Evolutionary conservation across 768 basidiomycete genomes (phyloP).

Genomic region (Boletus reticulatus): DNA sequence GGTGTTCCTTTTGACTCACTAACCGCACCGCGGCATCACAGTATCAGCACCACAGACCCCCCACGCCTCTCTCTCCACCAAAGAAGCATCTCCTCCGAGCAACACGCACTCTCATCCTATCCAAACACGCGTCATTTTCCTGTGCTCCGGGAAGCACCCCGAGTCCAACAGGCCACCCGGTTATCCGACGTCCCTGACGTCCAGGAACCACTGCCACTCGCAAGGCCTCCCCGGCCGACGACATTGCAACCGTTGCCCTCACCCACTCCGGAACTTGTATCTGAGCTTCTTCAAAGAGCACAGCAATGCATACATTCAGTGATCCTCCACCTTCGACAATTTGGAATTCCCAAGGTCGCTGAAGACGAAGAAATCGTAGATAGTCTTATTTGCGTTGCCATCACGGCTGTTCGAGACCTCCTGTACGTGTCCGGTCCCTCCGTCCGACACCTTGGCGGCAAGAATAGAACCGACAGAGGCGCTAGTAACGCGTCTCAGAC

Average conservation of each 20-base stretch:
- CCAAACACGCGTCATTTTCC: not conserved
- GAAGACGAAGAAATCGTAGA: conserved; percentile 62
- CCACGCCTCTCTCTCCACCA: not conserved
- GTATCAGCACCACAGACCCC: conserved; percentile 8
- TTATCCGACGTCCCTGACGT: conserved; percentile 2
- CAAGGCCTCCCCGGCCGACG: not conserved
- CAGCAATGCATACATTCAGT: conserved; percentile 59
- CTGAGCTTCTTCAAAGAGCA: conserved; percentile 57
- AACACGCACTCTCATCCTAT: not conserved
- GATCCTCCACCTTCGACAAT: conserved; percentile 53
- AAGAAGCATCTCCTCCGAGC: conserved; percentile 5
- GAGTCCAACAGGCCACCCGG: not conserved
- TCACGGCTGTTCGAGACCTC: conserved; percentile 66
- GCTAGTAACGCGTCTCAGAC: conserved; percentile 45
- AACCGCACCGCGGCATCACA: conserved; percentile 21
- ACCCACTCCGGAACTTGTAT: conserved; percentile 52
- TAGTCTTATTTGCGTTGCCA: conserved; percentile 54
- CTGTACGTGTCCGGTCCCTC: conserved; percentile 62
- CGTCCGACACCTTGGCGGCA: conserved; percentile 53
- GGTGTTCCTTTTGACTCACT: conserved; percentile 5
- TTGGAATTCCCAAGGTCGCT: conserved; percentile 42
- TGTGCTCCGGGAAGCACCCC: conserved; percentile 3
- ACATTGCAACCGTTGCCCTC: conserved; percentile 49
- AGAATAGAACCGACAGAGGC: conserved; percentile 23
- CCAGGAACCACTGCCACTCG: not conserved